Base-by-base conservation (phyloP, 2,329 filamentous ascomycete species). In the Hypoxylon sp. region DNA sequence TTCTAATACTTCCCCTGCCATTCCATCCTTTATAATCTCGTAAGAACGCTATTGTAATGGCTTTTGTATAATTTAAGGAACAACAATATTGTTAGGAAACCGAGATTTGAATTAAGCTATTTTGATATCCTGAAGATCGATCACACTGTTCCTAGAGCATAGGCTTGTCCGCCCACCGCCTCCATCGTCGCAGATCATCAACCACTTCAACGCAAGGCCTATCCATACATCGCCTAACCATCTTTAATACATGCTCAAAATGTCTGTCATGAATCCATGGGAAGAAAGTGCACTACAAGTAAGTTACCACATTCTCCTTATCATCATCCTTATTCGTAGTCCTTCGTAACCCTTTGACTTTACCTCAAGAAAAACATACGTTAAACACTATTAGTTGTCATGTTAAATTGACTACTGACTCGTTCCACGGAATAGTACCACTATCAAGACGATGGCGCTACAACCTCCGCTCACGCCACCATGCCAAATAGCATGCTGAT, bases 231-330 rank as follows among this genome's bases (percentile, higher is more conserved):
- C 46, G 24, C 22, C n/a, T 44, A 3, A 47, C 29, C n/a, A 8
- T 44, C 14, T 50, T 22, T 26, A n/a, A 14, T 19, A 33, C 29
- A 6, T 29, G 42, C 24, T 33, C 48, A 67, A 26, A 9, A 74
- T 72, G 70, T 24, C 67, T n/a, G 71, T 67, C 55, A 78, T 78
- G 74, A 79, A 78, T 51, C 53, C 75, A 13, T 79, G 78, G 78
- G 78, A 79, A 63, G 72, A 67, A 26, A 69, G 52, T 52, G 76
- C 77, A 2, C 63, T 77, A 8, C 64, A 75, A 22, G 82, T 83
- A 71, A 58, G 79, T 68, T 44, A 44, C 10, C 14, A 24, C 47
- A 9, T 57, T 42, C 26, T 2, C 48, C 14, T 33, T 1, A 2
- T 13, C 10, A 47, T 29, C 13, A 37, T 14, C 26, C 17, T 11